Conservation (phyloP, 495 filamentous ascomycete genomes). For the Xylaria palmicola region DNA sequence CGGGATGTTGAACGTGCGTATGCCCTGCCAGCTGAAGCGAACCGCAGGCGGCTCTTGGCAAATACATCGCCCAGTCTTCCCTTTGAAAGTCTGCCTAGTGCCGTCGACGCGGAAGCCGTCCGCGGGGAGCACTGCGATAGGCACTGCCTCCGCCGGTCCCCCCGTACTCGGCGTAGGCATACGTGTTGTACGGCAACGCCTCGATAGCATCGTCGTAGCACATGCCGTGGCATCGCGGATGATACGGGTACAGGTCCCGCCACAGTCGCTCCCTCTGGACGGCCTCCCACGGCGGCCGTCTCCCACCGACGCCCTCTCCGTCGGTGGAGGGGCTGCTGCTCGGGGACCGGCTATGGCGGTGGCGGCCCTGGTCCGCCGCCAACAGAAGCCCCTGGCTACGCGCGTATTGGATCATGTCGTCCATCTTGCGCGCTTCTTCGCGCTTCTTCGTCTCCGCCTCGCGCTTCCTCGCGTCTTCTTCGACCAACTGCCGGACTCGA, state of each 20-base stretch:
- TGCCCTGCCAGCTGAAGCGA: background rate
- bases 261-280: slow-evolving; percentile 1
- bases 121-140: background rate
- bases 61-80: background rate
- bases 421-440: slow-evolving; percentile 20
- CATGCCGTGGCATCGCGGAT: background rate
- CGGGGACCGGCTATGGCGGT: slow-evolving; percentile 4
- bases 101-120: background rate
- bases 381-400: slow-evolving; percentile 23
- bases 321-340: slow-evolving; percentile 9
- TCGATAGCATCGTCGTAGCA: slow-evolving; percentile 4
- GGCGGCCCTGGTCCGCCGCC: slow-evolving; percentile 3
- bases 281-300: background rate
- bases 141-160: background rate
- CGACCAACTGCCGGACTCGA: slow-evolving; percentile 20
- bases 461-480: slow-evolving; percentile 25
- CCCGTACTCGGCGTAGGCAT: slow-evolving; percentile 2
- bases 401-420: slow-evolving; percentile 25
- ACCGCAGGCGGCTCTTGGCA: background rate
- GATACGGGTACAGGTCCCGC: background rate
- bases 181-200: background rate
- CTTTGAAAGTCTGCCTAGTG: background rate
- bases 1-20: background rate
- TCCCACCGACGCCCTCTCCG: background rate
- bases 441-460: slow-evolving; percentile 26